Percentiles rank a stretch among this genome's conserved stretches.
These are phyloP conservation scores for Leptographium flavum DNA, from an alignment of 2,329 filamentous ascomycete species.

Conservation along the genomic window DNA sequence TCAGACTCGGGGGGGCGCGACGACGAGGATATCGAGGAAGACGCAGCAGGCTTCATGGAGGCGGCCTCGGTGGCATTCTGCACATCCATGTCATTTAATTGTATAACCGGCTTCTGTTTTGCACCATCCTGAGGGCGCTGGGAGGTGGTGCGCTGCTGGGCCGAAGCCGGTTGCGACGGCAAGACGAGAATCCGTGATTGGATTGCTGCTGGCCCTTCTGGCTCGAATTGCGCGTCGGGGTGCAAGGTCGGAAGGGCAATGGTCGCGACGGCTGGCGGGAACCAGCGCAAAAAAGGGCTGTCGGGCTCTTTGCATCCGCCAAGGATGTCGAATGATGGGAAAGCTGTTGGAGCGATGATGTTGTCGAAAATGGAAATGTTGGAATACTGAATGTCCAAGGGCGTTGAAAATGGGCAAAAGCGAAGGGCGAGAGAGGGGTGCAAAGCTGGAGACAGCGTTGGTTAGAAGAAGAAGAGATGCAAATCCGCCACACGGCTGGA, in stretches of 20 bases:
- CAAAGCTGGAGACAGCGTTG: not conserved
- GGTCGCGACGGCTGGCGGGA: not conserved
- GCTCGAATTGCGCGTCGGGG: not conserved
- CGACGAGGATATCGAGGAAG: conserved; percentile 22
- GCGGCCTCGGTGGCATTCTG: conserved; percentile 51
- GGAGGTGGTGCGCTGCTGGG: conserved; percentile 17
- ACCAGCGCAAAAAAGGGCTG: not conserved
- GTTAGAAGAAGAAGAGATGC: not conserved
- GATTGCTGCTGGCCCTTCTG: no score
- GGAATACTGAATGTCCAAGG: no score
- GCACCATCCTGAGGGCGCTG: conserved; percentile 45
- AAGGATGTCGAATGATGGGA: no score
- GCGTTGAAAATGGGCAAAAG: no score
- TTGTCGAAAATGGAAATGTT: no score
- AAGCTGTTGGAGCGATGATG: not conserved
- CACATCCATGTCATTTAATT: conserved; percentile 56
- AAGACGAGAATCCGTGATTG: not conserved
- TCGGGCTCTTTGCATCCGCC: no score
- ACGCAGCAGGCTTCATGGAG: conserved; percentile 44
- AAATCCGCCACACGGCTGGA: conserved; percentile 9
- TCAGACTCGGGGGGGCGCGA: conserved; percentile 21
- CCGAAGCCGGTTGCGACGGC: not conserved
- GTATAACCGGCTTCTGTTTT: conserved; percentile 31
- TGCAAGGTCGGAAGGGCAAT: not conserved
- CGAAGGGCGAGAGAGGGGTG: not conserved